Evolutionary conservation across 495 filamentous ascomycete genomes (phyloP).

Genomic region (Aspergillus leporis): DNA sequence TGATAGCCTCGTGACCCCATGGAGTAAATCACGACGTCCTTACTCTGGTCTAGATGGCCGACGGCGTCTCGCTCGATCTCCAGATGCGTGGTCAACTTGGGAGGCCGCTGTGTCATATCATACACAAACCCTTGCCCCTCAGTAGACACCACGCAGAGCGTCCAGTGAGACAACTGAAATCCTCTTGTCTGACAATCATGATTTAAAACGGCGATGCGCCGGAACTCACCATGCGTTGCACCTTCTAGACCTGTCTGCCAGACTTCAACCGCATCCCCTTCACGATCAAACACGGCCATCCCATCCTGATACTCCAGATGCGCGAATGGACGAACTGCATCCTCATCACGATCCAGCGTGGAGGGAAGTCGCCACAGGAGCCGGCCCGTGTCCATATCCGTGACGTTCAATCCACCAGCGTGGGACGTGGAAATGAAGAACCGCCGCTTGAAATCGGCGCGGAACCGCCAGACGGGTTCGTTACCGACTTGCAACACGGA

Average conservation of each 20-base stretch:
- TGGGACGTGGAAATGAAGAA: constrained; percentile 42
- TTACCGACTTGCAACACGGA: constrained; percentile 40
- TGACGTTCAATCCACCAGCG: constrained; percentile 40
- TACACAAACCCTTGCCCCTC: constrained; percentile 42
- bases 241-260: constrained; percentile 38
- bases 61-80: constrained; percentile 34
- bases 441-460: constrained; percentile 40
- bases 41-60: constrained; percentile 40
- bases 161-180: constrained; percentile 41
- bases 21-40: constrained; percentile 40
- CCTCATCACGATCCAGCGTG: constrained; percentile 25
- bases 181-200: constrained; percentile 42
- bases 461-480: constrained; percentile 42
- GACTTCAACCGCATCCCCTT: constrained; percentile 40
- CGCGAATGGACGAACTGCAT: constrained; percentile 36
- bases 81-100: constrained; percentile 29
- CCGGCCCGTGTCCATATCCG: constrained; percentile 38
- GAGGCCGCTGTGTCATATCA: constrained; percentile 41
- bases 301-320: constrained; percentile 47
- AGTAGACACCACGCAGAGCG: constrained; percentile 42
- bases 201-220: constrained; percentile 35
- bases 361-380: constrained; percentile 42
- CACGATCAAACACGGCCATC: constrained; percentile 42
- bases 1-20: constrained; percentile 39
- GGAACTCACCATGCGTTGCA: constrained; percentile 36